These are phyloP conservation scores for Microascus cirrosus DNA, from an alignment of 2,329 filamentous ascomycete genomes.

Conservation along the genomic window DNA sequence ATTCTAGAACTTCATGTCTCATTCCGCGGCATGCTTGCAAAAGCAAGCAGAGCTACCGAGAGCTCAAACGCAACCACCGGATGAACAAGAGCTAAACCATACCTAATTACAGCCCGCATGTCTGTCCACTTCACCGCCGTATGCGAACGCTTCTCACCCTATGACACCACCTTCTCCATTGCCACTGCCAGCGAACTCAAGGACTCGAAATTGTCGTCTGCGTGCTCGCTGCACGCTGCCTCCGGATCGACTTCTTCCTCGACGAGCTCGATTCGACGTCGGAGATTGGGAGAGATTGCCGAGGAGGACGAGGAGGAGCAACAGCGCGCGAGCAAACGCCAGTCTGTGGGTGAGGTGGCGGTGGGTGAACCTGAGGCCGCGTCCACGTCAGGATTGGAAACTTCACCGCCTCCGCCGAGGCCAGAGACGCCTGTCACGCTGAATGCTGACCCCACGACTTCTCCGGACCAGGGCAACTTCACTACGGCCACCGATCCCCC, in stretches of 20 bases:
- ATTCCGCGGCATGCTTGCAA: neutral
- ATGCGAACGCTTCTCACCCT: conserved; percentile 66
- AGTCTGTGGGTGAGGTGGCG: conserved; percentile 36
- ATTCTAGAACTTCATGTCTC: neutral
- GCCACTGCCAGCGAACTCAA: conserved; percentile 65
- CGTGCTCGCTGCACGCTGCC: conserved; percentile 81
- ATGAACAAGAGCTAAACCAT: neutral
- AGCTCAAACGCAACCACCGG: neutral
- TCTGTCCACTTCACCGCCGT: conserved; percentile 60
- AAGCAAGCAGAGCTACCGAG: neutral
- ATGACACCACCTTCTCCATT: conserved; percentile 77
- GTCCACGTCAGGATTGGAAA: conserved; percentile 11
- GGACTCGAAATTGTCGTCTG: conserved; percentile 77
- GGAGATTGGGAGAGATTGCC: conserved; percentile 81
- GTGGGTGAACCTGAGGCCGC: conserved; percentile 4
- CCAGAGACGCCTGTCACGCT: conserved; percentile 30
- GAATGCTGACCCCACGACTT: conserved; percentile 38
- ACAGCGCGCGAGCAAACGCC: conserved; percentile 45
- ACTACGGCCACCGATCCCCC: conserved; percentile 37
- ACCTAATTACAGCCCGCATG: conserved; percentile 57
- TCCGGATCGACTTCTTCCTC: conserved; percentile 80
- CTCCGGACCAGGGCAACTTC: conserved; percentile 38
- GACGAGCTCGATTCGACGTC: conserved; percentile 64
- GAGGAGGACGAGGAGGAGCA: conserved; percentile 75
- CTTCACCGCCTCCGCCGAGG: conserved; percentile 5